Percentiles rank a stretch among this genome's conserved stretches.
These are phyloP conservation scores for Aspergillus bridgeri DNA, from an alignment of 495 filamentous ascomycete genomes.

Conservation along the genomic window DNA sequence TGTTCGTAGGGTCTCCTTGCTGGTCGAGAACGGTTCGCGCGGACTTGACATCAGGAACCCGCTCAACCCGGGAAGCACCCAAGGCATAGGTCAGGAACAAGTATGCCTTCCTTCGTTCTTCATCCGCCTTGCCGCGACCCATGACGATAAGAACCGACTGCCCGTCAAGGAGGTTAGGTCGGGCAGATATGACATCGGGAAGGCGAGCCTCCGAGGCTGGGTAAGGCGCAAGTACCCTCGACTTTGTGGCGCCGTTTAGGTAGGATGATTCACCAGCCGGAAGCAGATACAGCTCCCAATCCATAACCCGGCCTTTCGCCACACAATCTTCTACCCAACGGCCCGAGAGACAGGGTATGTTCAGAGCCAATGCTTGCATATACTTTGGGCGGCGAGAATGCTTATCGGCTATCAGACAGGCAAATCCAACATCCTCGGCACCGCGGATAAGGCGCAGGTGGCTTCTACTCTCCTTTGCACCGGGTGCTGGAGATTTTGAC, in stretches of 20 bases:
- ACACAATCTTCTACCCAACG: constrained; percentile 80
- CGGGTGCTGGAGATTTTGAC: constrained; percentile 18
- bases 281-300: constrained; percentile 80
- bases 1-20: constrained; percentile 33
- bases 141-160: constrained; percentile 73
- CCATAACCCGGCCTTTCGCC: constrained; percentile 52
- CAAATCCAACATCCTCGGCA: constrained; percentile 64
- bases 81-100: constrained; percentile 75
- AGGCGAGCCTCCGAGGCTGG: constrained; percentile 56
- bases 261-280: constrained; percentile 78
- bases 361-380: constrained; percentile 90
- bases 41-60: constrained; percentile 61
- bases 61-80: constrained; percentile 63
- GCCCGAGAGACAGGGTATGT: constrained; percentile 75
- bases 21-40: constrained; percentile 52
- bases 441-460: constrained; percentile 46
- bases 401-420: constrained; percentile 78
- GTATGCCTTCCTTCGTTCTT: constrained; percentile 54
- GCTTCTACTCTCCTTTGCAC: constrained; percentile 13
- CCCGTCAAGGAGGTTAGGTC: constrained; percentile 61
- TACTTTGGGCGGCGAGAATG: constrained; percentile 90
- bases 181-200: constrained; percentile 47
- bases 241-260: constrained; percentile 74
- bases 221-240: constrained; percentile 60
- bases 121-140: constrained; percentile 62